Evolutionary conservation across 2,329 filamentous ascomycete genomes (phyloP).

Genomic region (Monosporascus sp.): DNA sequence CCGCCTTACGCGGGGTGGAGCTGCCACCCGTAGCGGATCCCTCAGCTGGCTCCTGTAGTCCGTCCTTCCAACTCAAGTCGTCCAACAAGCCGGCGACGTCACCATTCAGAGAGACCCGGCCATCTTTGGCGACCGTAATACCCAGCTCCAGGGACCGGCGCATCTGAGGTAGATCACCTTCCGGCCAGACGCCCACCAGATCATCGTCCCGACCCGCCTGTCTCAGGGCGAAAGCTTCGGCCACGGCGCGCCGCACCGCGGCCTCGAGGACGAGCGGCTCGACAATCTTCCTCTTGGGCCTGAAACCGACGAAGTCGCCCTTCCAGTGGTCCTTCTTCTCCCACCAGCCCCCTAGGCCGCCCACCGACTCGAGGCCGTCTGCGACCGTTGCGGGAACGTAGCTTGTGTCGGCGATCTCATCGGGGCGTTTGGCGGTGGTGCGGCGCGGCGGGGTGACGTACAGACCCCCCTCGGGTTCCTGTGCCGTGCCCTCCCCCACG

Average conservation of each 20-base stretch:
- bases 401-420: constrained; percentile 26
- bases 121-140: constrained; percentile 34
- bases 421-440: constrained; percentile 21
- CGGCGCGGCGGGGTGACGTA: constrained; percentile 17
- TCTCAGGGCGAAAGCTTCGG: constrained; percentile 45
- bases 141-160: constrained; percentile 28
- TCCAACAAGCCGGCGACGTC: constrained; percentile 30
- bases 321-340: constrained; percentile 48
- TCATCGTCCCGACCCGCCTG: constrained; percentile 22
- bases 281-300: constrained; percentile 31
- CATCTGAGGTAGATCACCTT: constrained; percentile 27
- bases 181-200: constrained; percentile 18
- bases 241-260: constrained; percentile 43
- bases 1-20: neutral
- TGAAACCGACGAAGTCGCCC: constrained; percentile 41
- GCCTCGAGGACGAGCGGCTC: constrained; percentile 43
- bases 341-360: constrained; percentile 48
- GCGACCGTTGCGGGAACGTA: constrained; percentile 45
- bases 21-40: neutral
- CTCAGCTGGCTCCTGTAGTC: constrained; percentile 8
- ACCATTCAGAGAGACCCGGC: constrained; percentile 34
- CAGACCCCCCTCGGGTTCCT: constrained; percentile 2
- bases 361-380: constrained; percentile 42
- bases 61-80: constrained; percentile 24
- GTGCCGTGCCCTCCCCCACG: no score